Percentiles rank a stretch among this genome's conserved stretches.
phyloP scores from a whole-genome alignment of 495 filamentous ascomycete species.

The Sordaria brevicollis region DNA sequence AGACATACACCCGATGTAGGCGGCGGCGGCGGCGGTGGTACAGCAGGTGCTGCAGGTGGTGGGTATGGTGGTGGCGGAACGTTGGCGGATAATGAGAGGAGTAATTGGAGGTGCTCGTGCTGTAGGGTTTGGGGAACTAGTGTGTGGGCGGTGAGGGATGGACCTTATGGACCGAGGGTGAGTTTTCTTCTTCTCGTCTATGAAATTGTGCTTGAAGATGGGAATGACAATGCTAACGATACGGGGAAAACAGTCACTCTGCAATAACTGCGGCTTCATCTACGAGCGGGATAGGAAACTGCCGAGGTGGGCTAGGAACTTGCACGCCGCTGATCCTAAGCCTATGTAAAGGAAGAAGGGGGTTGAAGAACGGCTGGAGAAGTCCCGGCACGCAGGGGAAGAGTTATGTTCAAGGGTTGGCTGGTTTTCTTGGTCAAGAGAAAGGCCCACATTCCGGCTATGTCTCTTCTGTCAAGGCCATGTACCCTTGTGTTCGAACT shows the following conservation, averaged over 20 bases:
- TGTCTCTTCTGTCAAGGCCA: background rate
- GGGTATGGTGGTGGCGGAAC: slow-evolving; percentile 58
- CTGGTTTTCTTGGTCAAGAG: background rate
- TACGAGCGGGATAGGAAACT: slow-evolving; percentile 80
- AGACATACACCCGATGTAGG: slow-evolving; percentile 67
- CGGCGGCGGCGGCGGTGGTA: slow-evolving; percentile 45
- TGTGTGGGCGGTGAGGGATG: slow-evolving; percentile 91
- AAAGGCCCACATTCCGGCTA: background rate
- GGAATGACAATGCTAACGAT: slow-evolving; percentile 2
- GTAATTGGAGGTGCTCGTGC: slow-evolving; percentile 82
- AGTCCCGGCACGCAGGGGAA: background rate
- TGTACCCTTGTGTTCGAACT: background rate
- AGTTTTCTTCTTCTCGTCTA: slow-evolving; percentile 18
- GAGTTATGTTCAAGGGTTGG: background rate
- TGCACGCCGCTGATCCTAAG: slow-evolving; percentile 44
- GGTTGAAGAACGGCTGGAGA: background rate
- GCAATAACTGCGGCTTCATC: slow-evolving; percentile 84
- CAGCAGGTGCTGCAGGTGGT: slow-evolving; percentile 18
- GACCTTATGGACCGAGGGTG: slow-evolving; percentile 76
- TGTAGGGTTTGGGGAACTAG: slow-evolving; percentile 80
- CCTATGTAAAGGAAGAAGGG: slow-evolving; percentile 1
- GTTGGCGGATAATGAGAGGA: slow-evolving; percentile 69
- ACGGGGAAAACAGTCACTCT: slow-evolving; percentile 57
- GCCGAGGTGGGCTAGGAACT: slow-evolving; percentile 71
- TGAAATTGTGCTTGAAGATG: background rate